Conservation (phyloP, 768 basidiomycete species). For the Cantharellus anzutake region DNA sequence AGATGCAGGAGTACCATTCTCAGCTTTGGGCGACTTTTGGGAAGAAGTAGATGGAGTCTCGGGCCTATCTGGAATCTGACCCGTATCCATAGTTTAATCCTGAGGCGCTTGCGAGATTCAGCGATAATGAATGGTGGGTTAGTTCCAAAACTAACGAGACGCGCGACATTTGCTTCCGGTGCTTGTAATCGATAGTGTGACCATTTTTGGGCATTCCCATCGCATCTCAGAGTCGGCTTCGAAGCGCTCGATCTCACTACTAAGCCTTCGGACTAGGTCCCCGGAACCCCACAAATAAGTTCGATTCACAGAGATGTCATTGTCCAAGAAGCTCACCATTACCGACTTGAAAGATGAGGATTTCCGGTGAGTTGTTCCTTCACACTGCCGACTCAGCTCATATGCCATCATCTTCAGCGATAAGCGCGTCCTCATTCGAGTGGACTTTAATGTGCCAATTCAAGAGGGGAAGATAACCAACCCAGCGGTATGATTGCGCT, state of each 20-base stretch:
- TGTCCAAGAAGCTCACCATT: slow-evolving; percentile 87
- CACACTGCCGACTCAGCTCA: background rate
- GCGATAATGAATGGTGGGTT: too few relatives aligned
- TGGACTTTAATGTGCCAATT: slow-evolving; percentile 87
- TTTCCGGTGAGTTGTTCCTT: background rate
- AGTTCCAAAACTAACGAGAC: too few relatives aligned
- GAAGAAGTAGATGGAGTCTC: background rate
- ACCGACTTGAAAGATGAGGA: slow-evolving; percentile 37
- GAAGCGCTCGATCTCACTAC: background rate
- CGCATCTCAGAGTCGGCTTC: background rate
- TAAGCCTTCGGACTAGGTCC: background rate
- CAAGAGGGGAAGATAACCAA: slow-evolving; percentile 87
- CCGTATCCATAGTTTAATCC: background rate
- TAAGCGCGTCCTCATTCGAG: slow-evolving; percentile 83
- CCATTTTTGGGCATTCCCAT: too few relatives aligned
- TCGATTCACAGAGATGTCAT: slow-evolving; percentile 42
- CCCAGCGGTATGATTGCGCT: slow-evolving; percentile 52
- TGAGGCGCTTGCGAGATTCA: too few relatives aligned
- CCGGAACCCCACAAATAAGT: background rate
- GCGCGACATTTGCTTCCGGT: too few relatives aligned
- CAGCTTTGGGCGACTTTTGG: slow-evolving; percentile 6
- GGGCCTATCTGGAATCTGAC: background rate
- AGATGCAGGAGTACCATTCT: slow-evolving; percentile 5
- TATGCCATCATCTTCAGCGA: slow-evolving; percentile 38
- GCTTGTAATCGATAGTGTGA: too few relatives aligned